phyloP scores from a whole-genome alignment of 2,329 filamentous ascomycete species.

The Hymenoscyphus scutula region DNA sequence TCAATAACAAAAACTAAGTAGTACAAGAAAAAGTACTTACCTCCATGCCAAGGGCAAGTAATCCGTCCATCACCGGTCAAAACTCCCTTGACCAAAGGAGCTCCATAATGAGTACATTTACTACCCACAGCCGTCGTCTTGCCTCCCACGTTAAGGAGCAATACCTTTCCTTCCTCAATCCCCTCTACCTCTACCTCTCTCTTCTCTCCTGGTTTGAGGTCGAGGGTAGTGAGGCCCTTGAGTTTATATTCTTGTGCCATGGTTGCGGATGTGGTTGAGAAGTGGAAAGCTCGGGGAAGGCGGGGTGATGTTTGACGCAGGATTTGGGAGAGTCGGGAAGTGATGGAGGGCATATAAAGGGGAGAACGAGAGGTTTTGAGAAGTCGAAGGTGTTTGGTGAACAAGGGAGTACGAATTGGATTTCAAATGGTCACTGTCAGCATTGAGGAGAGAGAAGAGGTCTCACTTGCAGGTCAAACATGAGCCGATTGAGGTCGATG shows the following conservation, averaged over 20 bases:
- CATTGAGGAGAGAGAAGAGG: not conserved
- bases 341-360: slow-evolving; percentile 17
- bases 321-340: slow-evolving; percentile 17
- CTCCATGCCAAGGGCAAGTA: slow-evolving; percentile 96
- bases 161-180: slow-evolving; percentile 78
- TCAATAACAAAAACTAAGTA: slow-evolving; percentile 7
- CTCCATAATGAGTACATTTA: slow-evolving; percentile 90
- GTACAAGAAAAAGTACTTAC: slow-evolving; percentile 44
- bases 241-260: slow-evolving; percentile 62
- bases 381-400: not conserved
- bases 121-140: slow-evolving; percentile 76
- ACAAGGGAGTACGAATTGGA: not conserved
- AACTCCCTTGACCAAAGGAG: slow-evolving; percentile 82
- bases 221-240: slow-evolving; percentile 72
- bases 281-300: slow-evolving; percentile 16
- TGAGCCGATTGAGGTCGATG: slow-evolving; percentile 3
- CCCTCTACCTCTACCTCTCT: slow-evolving; percentile 89
- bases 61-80: slow-evolving; percentile 77
- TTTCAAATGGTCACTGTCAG: not conserved
- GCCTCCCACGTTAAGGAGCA: slow-evolving; percentile 76
- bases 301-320: slow-evolving; percentile 19
- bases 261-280: slow-evolving; percentile 25
- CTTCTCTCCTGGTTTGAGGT: slow-evolving; percentile 78
- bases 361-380: not conserved
- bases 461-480: not conserved